Conservation (phyloP, 345 rosid species). For the Ceriops tagal region DNA sequence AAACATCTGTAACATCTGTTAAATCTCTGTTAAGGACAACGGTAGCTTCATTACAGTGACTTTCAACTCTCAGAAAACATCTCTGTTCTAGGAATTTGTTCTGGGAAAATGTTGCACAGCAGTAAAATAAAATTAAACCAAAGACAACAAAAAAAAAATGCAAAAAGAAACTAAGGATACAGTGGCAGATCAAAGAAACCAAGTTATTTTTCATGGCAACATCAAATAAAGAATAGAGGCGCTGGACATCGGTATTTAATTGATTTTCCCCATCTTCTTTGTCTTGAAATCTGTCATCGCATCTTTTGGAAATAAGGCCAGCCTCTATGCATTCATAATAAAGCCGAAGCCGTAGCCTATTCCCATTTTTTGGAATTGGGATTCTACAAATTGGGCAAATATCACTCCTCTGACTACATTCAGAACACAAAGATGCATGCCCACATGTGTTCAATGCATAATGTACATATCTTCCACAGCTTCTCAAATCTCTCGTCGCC, state of each 20-base stretch:
- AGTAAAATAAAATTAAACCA: neutral
- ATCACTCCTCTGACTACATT: conserved; percentile 81
- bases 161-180: conserved; percentile 53
- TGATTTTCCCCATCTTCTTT: conserved; percentile 55
- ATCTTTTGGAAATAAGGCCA: conserved; percentile 58
- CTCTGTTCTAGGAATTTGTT: neutral
- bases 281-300: conserved; percentile 58
- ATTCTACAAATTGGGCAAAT: conserved; percentile 84
- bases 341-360: conserved; percentile 59
- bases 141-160: neutral
- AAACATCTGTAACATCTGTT: conserved; percentile 87
- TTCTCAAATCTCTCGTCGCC: conserved; percentile 89
- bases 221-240: conserved; percentile 83
- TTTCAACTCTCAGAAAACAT: too few species aligned
- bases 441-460: conserved; percentile 68
- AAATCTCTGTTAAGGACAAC: conserved; percentile 47
- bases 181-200: conserved; percentile 80
- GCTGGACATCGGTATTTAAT: conserved; percentile 65
- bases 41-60: too few species aligned
- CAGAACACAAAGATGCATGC: conserved; percentile 86
- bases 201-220: conserved; percentile 82
- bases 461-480: conserved; percentile 77
- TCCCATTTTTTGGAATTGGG: conserved; percentile 40
- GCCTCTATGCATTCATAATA: conserved; percentile 76
- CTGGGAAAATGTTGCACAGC: neutral